A percentile compares a stretch with the other conserved stretches of the same genome.
Evolutionary conservation across 2,329 filamentous ascomycete genomes (phyloP).

Genomic region (Scedosporium boydii): DNA sequence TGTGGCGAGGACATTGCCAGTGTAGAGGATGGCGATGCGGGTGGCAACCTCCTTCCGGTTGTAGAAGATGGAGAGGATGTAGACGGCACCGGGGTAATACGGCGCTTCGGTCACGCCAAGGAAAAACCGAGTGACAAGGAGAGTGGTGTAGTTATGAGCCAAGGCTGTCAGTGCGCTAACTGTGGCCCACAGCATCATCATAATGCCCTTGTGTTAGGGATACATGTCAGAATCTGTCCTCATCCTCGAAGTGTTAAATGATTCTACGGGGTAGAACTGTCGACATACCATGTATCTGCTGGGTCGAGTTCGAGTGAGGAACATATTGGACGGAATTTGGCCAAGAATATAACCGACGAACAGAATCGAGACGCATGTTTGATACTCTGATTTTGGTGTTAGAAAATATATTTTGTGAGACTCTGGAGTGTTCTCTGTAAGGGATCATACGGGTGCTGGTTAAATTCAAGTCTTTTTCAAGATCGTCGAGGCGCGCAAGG

Average conservation of each 20-base stretch:
- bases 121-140: slow-evolving; percentile 27
- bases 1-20: slow-evolving; percentile 55
- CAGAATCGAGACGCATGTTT: slow-evolving; percentile 28
- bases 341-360: slow-evolving; percentile 34
- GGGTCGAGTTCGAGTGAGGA: slow-evolving; percentile 30
- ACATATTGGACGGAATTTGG: slow-evolving; percentile 33
- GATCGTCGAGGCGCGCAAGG: slow-evolving; percentile 33
- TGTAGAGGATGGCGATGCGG: slow-evolving; percentile 49
- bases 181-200: slow-evolving; percentile 29
- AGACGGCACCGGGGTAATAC: slow-evolving; percentile 29
- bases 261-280: too few relatives aligned
- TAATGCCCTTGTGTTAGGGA: neutral
- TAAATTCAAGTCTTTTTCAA: slow-evolving; percentile 30
- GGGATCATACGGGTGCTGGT: slow-evolving; percentile 8
- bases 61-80: slow-evolving; percentile 39
- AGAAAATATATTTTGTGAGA: neutral
- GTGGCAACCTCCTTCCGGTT: slow-evolving; percentile 53
- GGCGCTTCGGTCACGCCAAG: slow-evolving; percentile 27
- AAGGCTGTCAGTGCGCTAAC: slow-evolving; percentile 26
- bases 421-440: neutral
- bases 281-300: slow-evolving; percentile 25
- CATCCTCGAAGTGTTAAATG: too few relatives aligned
- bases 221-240: slow-evolving; percentile 9
- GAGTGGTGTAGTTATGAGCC: slow-evolving; percentile 22
- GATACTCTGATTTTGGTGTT: slow-evolving; percentile 14